A percentile compares a stretch with the other conserved stretches of the same genome.
Evolutionary conservation across 345 rosid genomes (phyloP).

Genomic region (Pugionium dolabratum): DNA sequence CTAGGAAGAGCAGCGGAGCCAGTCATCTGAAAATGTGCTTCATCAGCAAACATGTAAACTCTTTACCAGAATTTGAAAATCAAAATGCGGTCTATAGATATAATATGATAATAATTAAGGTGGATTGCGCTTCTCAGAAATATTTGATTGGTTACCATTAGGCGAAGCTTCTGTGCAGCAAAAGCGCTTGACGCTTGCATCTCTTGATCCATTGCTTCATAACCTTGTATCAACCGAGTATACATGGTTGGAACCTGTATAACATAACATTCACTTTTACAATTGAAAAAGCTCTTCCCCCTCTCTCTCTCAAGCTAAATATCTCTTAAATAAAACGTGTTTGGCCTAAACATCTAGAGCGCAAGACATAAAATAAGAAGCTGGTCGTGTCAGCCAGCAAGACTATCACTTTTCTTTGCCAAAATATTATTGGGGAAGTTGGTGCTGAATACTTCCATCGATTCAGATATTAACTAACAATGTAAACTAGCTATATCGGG

Average conservation of each 20-base stretch:
- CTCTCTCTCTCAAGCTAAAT: constrained; percentile 8
- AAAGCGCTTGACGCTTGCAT: constrained; percentile 65
- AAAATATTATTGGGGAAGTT: constrained; percentile 1
- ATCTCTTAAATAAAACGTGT: not conserved
- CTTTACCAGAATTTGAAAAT: constrained; percentile 12
- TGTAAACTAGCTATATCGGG: constrained; percentile 3
- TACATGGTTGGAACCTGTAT: constrained; percentile 95
- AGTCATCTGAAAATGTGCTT: constrained; percentile 62
- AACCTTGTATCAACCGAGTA: constrained; percentile 92
- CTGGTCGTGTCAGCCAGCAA: constrained; percentile 5
- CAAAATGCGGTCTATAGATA: not conserved
- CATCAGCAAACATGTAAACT: constrained; percentile 13
- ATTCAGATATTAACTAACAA: not conserved
- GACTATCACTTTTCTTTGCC: not conserved
- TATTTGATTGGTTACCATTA: constrained; percentile 61
- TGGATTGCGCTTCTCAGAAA: not conserved
- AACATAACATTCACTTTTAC: constrained; percentile 28
- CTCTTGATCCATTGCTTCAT: constrained; percentile 81
- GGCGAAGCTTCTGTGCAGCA: constrained; percentile 76
- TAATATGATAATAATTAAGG: not conserved
- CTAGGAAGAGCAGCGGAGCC: constrained; percentile 97
- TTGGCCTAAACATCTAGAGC: constrained; percentile 9
- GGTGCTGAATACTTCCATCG: not conserved
- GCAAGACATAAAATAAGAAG: not conserved
- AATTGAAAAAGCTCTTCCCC: constrained; percentile 1